A percentile compares a stretch with the other conserved stretches of the same genome.
These are phyloP conservation scores for Funneliformis mosseae DNA, from an alignment of 192 early-diverging fungal species.

Conservation along the genomic window DNA sequence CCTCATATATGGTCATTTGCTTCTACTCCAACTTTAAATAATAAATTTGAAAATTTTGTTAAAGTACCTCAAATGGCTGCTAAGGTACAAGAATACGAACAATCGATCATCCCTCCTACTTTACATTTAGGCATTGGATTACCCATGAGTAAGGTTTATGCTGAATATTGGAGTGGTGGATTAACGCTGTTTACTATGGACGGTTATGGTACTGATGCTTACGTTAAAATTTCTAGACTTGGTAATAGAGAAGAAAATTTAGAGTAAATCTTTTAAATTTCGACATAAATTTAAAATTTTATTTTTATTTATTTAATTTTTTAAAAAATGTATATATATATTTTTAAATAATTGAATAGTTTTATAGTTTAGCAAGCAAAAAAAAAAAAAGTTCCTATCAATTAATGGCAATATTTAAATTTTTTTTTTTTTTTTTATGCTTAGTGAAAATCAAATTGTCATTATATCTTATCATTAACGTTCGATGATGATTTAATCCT, in stretches of 20 bases:
- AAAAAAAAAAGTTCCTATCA: no score
- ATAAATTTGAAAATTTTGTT: constrained; percentile 66
- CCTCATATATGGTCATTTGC: constrained; percentile 83
- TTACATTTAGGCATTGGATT: constrained; percentile 84
- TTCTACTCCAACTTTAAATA: constrained; percentile 30
- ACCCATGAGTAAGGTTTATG: constrained; percentile 89
- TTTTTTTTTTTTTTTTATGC: no score
- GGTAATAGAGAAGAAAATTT: constrained; percentile 69
- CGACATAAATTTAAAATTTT: background rate
- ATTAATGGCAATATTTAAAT: no score
- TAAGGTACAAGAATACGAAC: constrained; percentile 65
- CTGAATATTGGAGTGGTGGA: constrained; percentile 94
- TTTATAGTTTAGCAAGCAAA: no score
- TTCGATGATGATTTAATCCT: constrained; percentile 20
- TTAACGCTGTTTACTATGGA: constrained; percentile 80
- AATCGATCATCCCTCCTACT: constrained; percentile 36
- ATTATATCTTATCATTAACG: background rate
- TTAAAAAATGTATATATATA: no score
- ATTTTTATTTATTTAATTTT: no score
- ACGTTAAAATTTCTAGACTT: constrained; percentile 75
- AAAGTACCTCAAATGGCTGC: constrained; percentile 78
- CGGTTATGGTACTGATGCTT: constrained; percentile 91
- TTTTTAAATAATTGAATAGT: no score
- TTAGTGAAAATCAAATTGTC: no score
- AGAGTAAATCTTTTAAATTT: constrained; percentile 4